Base-by-base conservation (phyloP, 2,329 filamentous ascomycete genomes). In the Colletotrichum lupini region DNA sequence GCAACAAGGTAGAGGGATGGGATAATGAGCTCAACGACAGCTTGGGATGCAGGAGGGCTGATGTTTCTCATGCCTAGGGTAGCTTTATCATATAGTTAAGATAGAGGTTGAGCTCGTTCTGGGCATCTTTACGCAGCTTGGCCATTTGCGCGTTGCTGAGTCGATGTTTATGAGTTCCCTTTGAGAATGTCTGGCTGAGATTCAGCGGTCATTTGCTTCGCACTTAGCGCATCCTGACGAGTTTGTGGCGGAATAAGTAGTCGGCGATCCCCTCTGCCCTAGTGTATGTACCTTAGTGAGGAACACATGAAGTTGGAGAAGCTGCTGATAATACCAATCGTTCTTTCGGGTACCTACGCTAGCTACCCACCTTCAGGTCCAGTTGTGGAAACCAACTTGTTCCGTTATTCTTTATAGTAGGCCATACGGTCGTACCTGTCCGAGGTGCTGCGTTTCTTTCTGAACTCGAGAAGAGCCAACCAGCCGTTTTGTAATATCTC, bases 111-210 rank as follows among this genome's bases (percentile, higher is more conserved):
- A 49, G n/a, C n/a, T 24, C 46, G 28, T 42, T 46, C 49, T 28
- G 22, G 16, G 19, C 46, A 49, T 70, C 55, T 53, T 26, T 6
- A 19, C 65, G 56, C n/a, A 63, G 60, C 46, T 63, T 63, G 62
- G 28, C 52, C 24, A 37, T 32, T 12, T 65, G 14, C 8, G 59
- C 35, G 71, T 73, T 73, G 67, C 71, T 42, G 60, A 59, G 71
- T 65, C 49, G 60, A 24, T 30, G 9, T 37, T 28, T 16, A 37
- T 4, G 14, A 70, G 56, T 73, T 70, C 67, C 67, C 35, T 14
- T 2, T 9, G 11, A 35, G 6, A 24, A 11, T 59, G 28, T 22
- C 53, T 53, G 35, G 57, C 62, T 24, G 35, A 52, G 35, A 46
- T 16, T 46, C 37, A 11, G 26, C 19, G 32, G n/a, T 42, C 4